Evolutionary conservation across 345 rosid species (phyloP), one percentile per base, ranked within the genome.

Genomic region (Moricandia moricandioides): DNA sequence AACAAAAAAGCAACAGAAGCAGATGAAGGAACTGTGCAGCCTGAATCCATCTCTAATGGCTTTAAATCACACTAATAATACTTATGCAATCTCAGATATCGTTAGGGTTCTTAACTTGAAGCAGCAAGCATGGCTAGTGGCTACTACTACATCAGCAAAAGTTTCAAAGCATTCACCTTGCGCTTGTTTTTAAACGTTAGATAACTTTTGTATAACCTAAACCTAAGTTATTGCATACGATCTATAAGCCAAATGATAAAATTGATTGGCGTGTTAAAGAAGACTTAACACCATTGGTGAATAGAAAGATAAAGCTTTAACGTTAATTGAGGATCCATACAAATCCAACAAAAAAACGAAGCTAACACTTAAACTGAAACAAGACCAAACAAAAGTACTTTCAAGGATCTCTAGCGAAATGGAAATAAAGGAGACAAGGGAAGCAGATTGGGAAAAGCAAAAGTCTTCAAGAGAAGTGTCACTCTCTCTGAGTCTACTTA

Each of bases 401-500:
- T 14, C 4, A 43, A 55, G 14, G n/a, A 27, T 39, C 13, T 45
- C 10, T 39, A 68, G 45, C 47, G 64, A 62, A 47, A 57, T 3
- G 0, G 61, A 59, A 58, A 18, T 3, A 3, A 9, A 6, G 9
- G 16, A 9, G 37, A 64, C 30, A 67, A 71, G 4, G 52, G 29
- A 71, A 72, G 63, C 56, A 71, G 68, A 51, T 43, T n/a, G n/a
- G 10, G 62, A 2, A 66, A 71, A 5, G 37, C n/a, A n/a, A 66
- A 66, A 47, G 35, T 33, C 60, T 62, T 72, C n/a, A 58, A 33
- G 69, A 67, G 3, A 66, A 35, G 16, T 49, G 16, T 49, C 91
- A 43, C 7, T n/a, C 17, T 45, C 52, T 45, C 17, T 45, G 17
- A 4, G 17, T 93, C 91, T 93, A 93, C 87, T 93, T 93, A 30